A percentile compares a stretch with the other conserved stretches of the same genome.
phyloP scores from a whole-genome alignment of 2,329 filamentous ascomycete species.

The Epichloe glyceriae region DNA sequence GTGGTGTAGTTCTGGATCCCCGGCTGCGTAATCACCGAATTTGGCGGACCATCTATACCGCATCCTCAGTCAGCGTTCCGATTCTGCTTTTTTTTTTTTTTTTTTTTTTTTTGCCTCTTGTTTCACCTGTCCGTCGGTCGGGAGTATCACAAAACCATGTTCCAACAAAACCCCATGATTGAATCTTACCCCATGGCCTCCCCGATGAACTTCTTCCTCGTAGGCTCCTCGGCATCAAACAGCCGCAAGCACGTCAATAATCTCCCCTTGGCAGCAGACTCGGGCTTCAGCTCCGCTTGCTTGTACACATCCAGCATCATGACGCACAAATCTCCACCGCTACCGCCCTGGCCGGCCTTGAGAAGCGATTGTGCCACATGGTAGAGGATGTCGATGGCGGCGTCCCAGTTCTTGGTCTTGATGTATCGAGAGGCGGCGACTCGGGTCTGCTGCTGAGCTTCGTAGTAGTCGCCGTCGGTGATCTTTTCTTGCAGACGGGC shows the following conservation, averaged over 20 bases:
- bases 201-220: slow-evolving; percentile 79
- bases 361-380: slow-evolving; percentile 76
- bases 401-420: slow-evolving; percentile 71
- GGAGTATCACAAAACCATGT: neutral
- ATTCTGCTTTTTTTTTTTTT: neutral
- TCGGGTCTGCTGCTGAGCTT: slow-evolving; percentile 95
- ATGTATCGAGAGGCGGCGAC: slow-evolving; percentile 90
- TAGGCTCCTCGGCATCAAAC: slow-evolving; percentile 75
- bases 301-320: slow-evolving; percentile 84
- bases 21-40: slow-evolving; percentile 75
- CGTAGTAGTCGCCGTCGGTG: slow-evolving; percentile 84
- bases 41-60: slow-evolving; percentile 62
- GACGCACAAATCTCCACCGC: slow-evolving; percentile 78
- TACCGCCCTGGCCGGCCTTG: slow-evolving; percentile 84
- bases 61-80: slow-evolving; percentile 6
- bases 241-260: slow-evolving; percentile 67
- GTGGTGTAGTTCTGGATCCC: slow-evolving; percentile 90
- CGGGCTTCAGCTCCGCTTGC: slow-evolving; percentile 68
- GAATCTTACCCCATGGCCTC: slow-evolving; percentile 61
- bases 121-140: too few species aligned
- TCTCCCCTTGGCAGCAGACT: slow-evolving; percentile 60
- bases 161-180: neutral
- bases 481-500: slow-evolving; percentile 71
- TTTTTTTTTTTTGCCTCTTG: neutral
- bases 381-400: slow-evolving; percentile 77